Conservation (phyloP, 1,139 yeast species). For the Sporopachydermia cereana region DNA sequence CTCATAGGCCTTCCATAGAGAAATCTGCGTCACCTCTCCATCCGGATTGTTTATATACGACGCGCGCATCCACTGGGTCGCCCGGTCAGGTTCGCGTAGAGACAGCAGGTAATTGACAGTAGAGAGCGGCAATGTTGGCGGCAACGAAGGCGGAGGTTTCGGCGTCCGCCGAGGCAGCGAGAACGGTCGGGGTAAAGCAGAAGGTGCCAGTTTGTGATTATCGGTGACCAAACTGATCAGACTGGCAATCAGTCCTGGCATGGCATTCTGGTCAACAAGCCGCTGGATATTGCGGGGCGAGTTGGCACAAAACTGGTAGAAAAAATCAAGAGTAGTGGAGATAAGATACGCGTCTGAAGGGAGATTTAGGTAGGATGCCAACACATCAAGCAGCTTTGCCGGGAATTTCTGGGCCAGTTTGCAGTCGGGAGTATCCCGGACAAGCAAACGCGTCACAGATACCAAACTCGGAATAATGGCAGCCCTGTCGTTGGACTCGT, state of each 20-base stretch:
- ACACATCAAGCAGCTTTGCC: conserved; percentile 28
- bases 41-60: conserved; percentile 67
- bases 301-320: conserved; percentile 53
- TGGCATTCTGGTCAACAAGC: conserved; percentile 23
- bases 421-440: conserved; percentile 25
- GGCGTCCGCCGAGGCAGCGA: conserved; percentile 27
- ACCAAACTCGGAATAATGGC: conserved; percentile 27
- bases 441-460: conserved; percentile 26
- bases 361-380: conserved; percentile 35
- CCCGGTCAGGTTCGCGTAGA: conserved; percentile 79
- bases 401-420: conserved; percentile 32
- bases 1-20: conserved; percentile 93
- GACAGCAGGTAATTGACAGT: conserved; percentile 49
- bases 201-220: conserved; percentile 52
- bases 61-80: conserved; percentile 91
- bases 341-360: conserved; percentile 47
- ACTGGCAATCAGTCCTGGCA: conserved; percentile 30
- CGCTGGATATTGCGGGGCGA: conserved; percentile 25
- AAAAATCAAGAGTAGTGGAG: conserved; percentile 52
- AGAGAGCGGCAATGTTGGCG: conserved; percentile 55
- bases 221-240: conserved; percentile 40
- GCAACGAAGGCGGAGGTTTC: conserved; percentile 37
- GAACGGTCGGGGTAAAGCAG: conserved; percentile 29
- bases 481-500: conserved; percentile 23
- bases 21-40: conserved; percentile 90